Evolutionary conservation across 441 rosid genomes (phyloP).

Genomic region (Populus hybrid): DNA sequence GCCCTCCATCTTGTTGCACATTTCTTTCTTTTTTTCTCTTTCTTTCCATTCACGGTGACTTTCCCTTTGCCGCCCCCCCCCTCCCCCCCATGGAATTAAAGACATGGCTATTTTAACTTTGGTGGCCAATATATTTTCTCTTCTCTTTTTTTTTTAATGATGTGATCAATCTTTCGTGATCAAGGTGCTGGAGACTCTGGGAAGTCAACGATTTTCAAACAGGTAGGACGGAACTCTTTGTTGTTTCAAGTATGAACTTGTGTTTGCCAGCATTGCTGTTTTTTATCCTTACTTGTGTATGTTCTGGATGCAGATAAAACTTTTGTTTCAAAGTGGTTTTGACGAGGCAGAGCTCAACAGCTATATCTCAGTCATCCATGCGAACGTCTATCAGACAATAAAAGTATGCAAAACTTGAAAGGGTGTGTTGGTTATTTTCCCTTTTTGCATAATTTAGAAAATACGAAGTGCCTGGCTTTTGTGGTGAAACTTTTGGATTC

Average conservation of each 20-base stretch:
- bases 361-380: conserved; percentile 91
- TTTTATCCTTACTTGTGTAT: conserved; percentile 10
- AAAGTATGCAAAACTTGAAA: conserved; percentile 84
- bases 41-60: not conserved
- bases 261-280: conserved; percentile 1
- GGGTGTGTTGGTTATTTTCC: conserved; percentile 77
- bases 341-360: conserved; percentile 85
- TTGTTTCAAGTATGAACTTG: not conserved
- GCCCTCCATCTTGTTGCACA: not conserved
- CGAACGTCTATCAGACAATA: conserved; percentile 96
- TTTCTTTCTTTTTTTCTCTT: not conserved
- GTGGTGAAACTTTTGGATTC: conserved; percentile 12
- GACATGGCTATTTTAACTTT: not conserved
- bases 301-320: conserved; percentile 65
- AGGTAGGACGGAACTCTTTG: conserved; percentile 45
- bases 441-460: conserved; percentile 31
- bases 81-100: not conserved
- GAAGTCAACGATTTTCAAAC: conserved; percentile 98
- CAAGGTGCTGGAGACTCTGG: conserved; percentile 98
- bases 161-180: conserved; percentile 22
- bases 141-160: too few relatives aligned
- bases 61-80: not conserved
- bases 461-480: conserved; percentile 30
- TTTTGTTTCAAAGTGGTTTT: conserved; percentile 95
- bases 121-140: not conserved